Evolutionary conservation across 2,329 filamentous ascomycete genomes (phyloP).

Genomic region (Pseudogymnoascus verrucosus): DNA sequence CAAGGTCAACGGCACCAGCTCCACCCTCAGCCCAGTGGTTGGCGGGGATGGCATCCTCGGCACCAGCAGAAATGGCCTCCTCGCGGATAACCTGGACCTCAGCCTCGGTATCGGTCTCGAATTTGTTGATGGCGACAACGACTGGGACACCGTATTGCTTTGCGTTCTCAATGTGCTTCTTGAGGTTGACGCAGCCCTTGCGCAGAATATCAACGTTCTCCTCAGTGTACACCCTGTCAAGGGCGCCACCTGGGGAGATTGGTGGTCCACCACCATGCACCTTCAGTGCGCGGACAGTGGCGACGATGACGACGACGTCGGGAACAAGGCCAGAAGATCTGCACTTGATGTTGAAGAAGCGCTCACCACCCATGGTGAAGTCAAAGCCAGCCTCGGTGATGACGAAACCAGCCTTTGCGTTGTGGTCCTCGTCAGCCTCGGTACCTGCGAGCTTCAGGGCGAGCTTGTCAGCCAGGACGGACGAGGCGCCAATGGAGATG

Average conservation of each 20-base stretch:
- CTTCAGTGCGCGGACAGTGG: constrained; percentile 91
- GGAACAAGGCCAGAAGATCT: constrained; percentile 86
- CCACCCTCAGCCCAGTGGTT: constrained; percentile 98
- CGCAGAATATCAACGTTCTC: constrained; percentile 91
- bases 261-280: constrained; percentile 95
- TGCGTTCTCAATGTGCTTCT: constrained; percentile 91
- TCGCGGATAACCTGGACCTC: constrained; percentile 85
- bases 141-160: constrained; percentile 85
- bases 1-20: constrained; percentile 79
- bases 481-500: constrained; percentile 95
- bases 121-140: constrained; percentile 95
- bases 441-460: constrained; percentile 93
- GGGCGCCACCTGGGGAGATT: constrained; percentile 75
- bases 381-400: constrained; percentile 97
- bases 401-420: constrained; percentile 79
- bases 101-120: constrained; percentile 86
- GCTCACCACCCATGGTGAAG: constrained; percentile 98
- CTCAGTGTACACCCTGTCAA: constrained; percentile 82
- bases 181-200: constrained; percentile 84
- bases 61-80: constrained; percentile 83
- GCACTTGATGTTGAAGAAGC: constrained; percentile 99
- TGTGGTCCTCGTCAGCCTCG: constrained; percentile 79
- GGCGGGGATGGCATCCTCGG: constrained; percentile 84
- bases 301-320: constrained; percentile 90
- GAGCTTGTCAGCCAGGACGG: constrained; percentile 88